Evolutionary conservation across 768 basidiomycete species (phyloP).

Genomic region (Solioccasus polychromus): DNA sequence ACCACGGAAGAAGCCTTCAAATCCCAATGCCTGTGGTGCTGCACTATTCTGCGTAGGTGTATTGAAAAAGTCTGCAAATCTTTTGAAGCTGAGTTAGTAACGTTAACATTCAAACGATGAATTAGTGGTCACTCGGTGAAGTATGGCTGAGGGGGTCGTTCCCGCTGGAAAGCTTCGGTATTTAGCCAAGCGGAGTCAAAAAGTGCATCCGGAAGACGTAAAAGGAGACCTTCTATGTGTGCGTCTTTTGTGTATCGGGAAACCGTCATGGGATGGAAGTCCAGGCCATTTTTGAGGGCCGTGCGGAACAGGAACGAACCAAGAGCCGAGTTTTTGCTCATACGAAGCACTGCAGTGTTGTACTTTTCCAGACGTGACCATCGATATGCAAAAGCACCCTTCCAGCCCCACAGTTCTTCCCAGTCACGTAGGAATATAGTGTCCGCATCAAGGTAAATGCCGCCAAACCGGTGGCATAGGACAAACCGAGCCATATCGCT

Average conservation of each 20-base stretch:
- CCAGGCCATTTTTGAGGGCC: constrained; percentile 87
- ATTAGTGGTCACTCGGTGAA: constrained; percentile 66
- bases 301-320: constrained; percentile 94
- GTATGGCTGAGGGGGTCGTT: constrained; percentile 91
- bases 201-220: constrained; percentile 90
- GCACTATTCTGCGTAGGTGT: constrained; percentile 72
- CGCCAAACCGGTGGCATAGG: constrained; percentile 94
- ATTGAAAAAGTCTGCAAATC: constrained; percentile 88
- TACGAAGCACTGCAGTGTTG: constrained; percentile 92
- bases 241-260: constrained; percentile 90
- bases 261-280: constrained; percentile 97
- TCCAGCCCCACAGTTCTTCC: constrained; percentile 98
- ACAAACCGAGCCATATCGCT: constrained; percentile 98
- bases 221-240: constrained; percentile 74
- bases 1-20: constrained; percentile 94
- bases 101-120: background rate
- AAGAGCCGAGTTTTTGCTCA: constrained; percentile 90
- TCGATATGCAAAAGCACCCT: constrained; percentile 93
- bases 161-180: constrained; percentile 87
- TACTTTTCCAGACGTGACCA: constrained; percentile 93
- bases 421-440: constrained; percentile 95
- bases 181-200: constrained; percentile 98
- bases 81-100: constrained; percentile 27
- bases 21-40: constrained; percentile 83
- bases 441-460: constrained; percentile 96